A percentile compares a stretch with the other conserved stretches of the same genome.
Evolutionary conservation across 1,284 basidiomycete species (phyloP).

Genomic region (Porphyrellus sp.): DNA sequence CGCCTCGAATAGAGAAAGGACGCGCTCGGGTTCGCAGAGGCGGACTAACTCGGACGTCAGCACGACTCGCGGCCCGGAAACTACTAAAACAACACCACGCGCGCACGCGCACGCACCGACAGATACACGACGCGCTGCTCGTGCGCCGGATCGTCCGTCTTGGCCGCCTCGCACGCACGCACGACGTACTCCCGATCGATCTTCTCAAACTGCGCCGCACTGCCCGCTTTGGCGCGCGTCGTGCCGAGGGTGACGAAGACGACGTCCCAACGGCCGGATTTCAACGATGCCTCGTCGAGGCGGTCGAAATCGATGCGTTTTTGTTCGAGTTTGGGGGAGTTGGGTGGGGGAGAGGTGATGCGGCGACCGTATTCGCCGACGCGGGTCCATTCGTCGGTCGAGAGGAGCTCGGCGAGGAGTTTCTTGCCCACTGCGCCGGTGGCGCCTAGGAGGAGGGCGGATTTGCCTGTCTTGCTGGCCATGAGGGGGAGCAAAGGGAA

Average conservation of each 20-base stretch:
- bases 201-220: slow-evolving; percentile 62
- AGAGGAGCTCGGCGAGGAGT: slow-evolving; percentile 56
- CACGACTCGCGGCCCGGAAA: no score
- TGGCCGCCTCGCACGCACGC: slow-evolving; percentile 63
- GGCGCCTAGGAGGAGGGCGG: slow-evolving; percentile 62
- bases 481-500: no score
- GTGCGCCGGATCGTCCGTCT: slow-evolving; percentile 40
- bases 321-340: slow-evolving; percentile 47
- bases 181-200: slow-evolving; percentile 81
- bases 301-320: slow-evolving; percentile 66
- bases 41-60: no score
- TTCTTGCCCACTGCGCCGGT: slow-evolving; percentile 61
- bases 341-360: slow-evolving; percentile 36
- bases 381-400: slow-evolving; percentile 48
- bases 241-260: slow-evolving; percentile 65
- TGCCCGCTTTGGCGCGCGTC: slow-evolving; percentile 56
- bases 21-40: slow-evolving; percentile 48
- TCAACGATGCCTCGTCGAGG: slow-evolving; percentile 48
- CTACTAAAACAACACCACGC: not conserved
- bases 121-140: slow-evolving; percentile 65
- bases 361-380: slow-evolving; percentile 66
- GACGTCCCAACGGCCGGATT: slow-evolving; percentile 62
- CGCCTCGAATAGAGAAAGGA: slow-evolving; percentile 51
- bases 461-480: slow-evolving; percentile 37
- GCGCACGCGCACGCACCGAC: slow-evolving; percentile 48